Base-by-base conservation (phyloP, 2,329 filamentous ascomycete genomes). In the Ophiostoma angusticollis region DNA sequence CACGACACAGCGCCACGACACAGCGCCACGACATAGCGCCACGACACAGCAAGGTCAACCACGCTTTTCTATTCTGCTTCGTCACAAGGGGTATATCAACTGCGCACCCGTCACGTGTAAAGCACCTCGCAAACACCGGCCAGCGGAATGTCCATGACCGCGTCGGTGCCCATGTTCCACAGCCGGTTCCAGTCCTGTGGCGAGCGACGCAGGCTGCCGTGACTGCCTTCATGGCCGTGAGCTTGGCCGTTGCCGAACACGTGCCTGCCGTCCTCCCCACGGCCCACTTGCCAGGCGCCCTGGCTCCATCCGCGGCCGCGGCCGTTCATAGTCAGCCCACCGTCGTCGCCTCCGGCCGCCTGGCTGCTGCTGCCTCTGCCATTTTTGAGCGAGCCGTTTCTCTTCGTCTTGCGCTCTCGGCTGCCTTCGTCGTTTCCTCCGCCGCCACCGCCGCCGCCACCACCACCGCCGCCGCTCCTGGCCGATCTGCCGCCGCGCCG, bases 101-200 rank as follows among this genome's bases (percentile, higher is more conserved):
- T n/a, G 2, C 27, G n/a, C 31, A 19, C 42, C 9, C 33, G 45
- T 30, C 45, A 71, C 0, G 85, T 87, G 58, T 96, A 98, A 17
- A 98, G 57, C 24, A 98, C 78, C 63, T 98, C 87, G 54, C 89
- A 96, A 2, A 96, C 89, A 1, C 89, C 91, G 9, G 86, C 87
- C 48, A 96, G 72, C 7, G 91, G 91, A 35, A 98, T 80, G 62
- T 98, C 91, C 83, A 98, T 83, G 7, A 96, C 91, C 1, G 86
- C 91, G 66, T 98, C 91, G 0, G 91, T 98, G 14, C 91, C 86
- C 50, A 84, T 78, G 52, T 78, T 86, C 91, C 91, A 98, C 14
- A 93, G 69, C 42, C 68, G 71, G 52, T 70, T 78, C 89, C 91
- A 96, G 53, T 85, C 41, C 16, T 31, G 72, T n/a, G n/a, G n/a